Percentiles rank a stretch among this genome's conserved stretches.
These are phyloP conservation scores for Huntiella savannae DNA, from an alignment of 2,329 filamentous ascomycete genomes.

Conservation along the genomic window DNA sequence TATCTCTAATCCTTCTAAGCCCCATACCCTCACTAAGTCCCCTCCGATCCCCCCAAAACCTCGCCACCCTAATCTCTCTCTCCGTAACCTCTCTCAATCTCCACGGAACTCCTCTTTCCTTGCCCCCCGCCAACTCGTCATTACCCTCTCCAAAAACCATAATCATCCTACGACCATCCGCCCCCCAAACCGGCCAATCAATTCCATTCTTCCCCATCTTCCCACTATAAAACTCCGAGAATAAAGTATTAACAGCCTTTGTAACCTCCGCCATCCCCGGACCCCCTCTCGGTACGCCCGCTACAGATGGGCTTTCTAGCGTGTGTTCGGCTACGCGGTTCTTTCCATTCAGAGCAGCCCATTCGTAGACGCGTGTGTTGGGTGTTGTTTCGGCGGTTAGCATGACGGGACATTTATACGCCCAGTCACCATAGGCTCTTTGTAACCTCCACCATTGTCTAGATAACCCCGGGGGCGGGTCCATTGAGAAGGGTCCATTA, in stretches of 20 bases:
- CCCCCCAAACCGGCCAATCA: conserved; percentile 23
- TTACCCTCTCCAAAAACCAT: conserved; percentile 42
- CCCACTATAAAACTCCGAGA: conserved; percentile 17
- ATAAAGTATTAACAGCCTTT: conserved; percentile 25
- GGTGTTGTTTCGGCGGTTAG: conserved; percentile 31
- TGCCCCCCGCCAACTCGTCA: conserved; percentile 28
- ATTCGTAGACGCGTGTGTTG: conserved; percentile 37
- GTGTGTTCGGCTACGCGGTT: background rate
- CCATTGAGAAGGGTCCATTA: conserved; percentile 21
- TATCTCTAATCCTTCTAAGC: no score
- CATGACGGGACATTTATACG: conserved; percentile 43
- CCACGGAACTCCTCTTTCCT: conserved; percentile 24
- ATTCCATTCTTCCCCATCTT: conserved; percentile 16
- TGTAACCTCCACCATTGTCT: conserved; percentile 37
- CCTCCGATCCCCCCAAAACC: conserved; percentile 42
- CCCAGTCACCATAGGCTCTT: conserved; percentile 43
- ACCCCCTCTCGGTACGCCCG: conserved; percentile 3
- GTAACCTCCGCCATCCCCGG: conserved; percentile 22
- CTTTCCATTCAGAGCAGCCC: conserved; percentile 23
- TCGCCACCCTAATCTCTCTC: conserved; percentile 29
- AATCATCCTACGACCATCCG: conserved; percentile 19
- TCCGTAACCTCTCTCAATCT: conserved; percentile 23
- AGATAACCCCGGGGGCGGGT: conserved; percentile 22
- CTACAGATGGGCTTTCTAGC: background rate
- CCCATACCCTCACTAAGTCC: conserved; percentile 24